A percentile compares a stretch with the other conserved stretches of the same genome.
Conservation (phyloP, 1,139 yeast genomes). For the Hyphopichia wangnamkhiaoensis region DNA sequence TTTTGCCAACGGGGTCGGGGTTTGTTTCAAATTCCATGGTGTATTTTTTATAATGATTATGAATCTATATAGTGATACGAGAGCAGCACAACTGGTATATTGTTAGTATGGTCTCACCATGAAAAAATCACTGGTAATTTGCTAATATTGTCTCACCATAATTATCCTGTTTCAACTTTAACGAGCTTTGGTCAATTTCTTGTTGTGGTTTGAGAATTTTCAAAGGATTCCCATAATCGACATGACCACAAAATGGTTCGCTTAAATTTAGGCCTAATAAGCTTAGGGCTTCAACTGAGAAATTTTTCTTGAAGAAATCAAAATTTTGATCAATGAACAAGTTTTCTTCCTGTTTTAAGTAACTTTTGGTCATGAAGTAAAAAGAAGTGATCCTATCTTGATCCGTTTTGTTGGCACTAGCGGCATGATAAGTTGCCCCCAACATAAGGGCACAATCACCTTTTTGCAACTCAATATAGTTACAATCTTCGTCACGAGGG, state of each 20-base stretch:
- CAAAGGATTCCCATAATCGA: conserved; percentile 16
- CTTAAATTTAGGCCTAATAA: conserved; percentile 14
- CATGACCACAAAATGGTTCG: conserved; percentile 18
- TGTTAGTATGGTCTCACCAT: no score
- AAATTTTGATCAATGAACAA: conserved; percentile 15
- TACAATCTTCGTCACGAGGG: conserved; percentile 19
- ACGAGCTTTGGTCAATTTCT: background rate
- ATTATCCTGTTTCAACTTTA: conserved; percentile 1
- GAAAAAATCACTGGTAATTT: background rate
- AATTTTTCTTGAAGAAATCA: conserved; percentile 16
- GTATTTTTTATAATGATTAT: no score
- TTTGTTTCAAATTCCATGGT: background rate
- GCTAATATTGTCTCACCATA: conserved; percentile 3
- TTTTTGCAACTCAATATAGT: conserved; percentile 22
- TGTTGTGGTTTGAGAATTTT: conserved; percentile 7
- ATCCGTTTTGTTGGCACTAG: conserved; percentile 25
- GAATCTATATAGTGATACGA: no score
- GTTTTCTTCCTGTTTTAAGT: conserved; percentile 26
- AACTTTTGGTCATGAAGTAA: conserved; percentile 25
- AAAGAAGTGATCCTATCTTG: conserved; percentile 20
- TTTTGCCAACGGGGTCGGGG: background rate
- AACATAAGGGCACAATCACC: conserved; percentile 30
- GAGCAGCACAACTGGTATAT: no score
- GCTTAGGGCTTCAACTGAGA: conserved; percentile 12
- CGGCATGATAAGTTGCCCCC: conserved; percentile 26